Evolutionary conservation across 805 yeast genomes (phyloP).

Genomic region (Helenozyma rhizophorensis): DNA sequence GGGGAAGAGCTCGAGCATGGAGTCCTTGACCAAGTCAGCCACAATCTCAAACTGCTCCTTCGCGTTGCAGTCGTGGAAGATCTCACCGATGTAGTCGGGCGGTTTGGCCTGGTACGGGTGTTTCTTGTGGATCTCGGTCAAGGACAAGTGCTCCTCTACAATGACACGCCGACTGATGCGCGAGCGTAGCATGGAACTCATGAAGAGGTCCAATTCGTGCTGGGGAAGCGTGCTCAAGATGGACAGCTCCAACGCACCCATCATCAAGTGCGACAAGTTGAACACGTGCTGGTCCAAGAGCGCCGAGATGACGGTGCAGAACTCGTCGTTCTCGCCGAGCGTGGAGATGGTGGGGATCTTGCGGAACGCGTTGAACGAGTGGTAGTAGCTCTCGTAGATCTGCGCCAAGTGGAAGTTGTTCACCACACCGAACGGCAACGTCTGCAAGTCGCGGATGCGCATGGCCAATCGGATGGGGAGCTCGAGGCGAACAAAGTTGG

Average conservation of each 20-base stretch:
- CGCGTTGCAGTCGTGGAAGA: conserved; percentile 76
- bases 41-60: conserved; percentile 59
- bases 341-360: conserved; percentile 63
- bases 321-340: conserved; percentile 68
- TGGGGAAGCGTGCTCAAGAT: conserved; percentile 57
- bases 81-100: conserved; percentile 65
- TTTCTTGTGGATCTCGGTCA: conserved; percentile 58
- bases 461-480: conserved; percentile 80
- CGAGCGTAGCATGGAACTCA: conserved; percentile 75
- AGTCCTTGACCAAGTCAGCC: conserved; percentile 44
- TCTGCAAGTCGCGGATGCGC: conserved; percentile 74
- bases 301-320: conserved; percentile 59
- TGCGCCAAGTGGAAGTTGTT: conserved; percentile 82
- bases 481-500: conserved; percentile 84
- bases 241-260: conserved; percentile 86
- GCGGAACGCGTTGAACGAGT: conserved; percentile 82
- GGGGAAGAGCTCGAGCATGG: conserved; percentile 52
- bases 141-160: conserved; percentile 84
- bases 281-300: conserved; percentile 76
- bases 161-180: conserved; percentile 87
- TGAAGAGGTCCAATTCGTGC: conserved; percentile 61
- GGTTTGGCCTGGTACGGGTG: conserved; percentile 48
- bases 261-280: conserved; percentile 81
- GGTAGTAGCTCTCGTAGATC: conserved; percentile 85
- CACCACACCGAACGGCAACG: conserved; percentile 76